Evolutionary conservation across 495 filamentous ascomycete species (phyloP), one percentile per base, ranked within the genome.

Genomic region (Aspergillus avenaceus): DNA sequence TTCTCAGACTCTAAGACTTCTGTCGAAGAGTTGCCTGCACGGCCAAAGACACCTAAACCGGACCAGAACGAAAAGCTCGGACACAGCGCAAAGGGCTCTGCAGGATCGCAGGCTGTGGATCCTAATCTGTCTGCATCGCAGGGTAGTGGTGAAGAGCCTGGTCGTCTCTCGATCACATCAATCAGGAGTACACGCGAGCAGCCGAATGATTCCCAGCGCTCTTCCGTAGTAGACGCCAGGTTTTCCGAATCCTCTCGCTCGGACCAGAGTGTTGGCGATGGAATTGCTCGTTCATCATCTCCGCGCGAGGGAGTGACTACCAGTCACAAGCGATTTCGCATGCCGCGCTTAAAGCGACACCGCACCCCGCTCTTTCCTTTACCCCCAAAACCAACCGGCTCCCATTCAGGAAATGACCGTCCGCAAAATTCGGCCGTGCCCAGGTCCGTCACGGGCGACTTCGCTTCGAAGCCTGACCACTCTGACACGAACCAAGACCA

Each of bases 191-290:
- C 84, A 52, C 77, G 84, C 40, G 74, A 82, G 8, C 85, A 84
- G 42, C 73, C 75, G 43, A 85, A 86, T 50, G 87, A 91, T 45
- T 78, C 79, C 4, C 75, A 63, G 78, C 86, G 36, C 69, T 84
- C 29, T 59, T 95, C 86, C 4, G 76, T 88, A 12, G 83, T 84
- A 2, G 75, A 85, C 37, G 79, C 82, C 44, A 77, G 93, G 32
- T 75, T 89, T 21, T 97, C 93, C 4, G 93, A 97, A 52, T 97
- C 93, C 0, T 96, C 91, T 19, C 83, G 89, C 45, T 96, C 92
- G 16, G 91, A 96, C 62, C 85, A 82, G 23, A 95, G 91, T 65
- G 83, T 84, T 9, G 83, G 78, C n/a, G 90, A 95, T 26, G 75
- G 83, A 34, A 74, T 81, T 5, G 83, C 52, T 24, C 61, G 58